Base-by-base conservation (phyloP, 78 protist genomes). In the Goniomonas avonlea region DNA sequence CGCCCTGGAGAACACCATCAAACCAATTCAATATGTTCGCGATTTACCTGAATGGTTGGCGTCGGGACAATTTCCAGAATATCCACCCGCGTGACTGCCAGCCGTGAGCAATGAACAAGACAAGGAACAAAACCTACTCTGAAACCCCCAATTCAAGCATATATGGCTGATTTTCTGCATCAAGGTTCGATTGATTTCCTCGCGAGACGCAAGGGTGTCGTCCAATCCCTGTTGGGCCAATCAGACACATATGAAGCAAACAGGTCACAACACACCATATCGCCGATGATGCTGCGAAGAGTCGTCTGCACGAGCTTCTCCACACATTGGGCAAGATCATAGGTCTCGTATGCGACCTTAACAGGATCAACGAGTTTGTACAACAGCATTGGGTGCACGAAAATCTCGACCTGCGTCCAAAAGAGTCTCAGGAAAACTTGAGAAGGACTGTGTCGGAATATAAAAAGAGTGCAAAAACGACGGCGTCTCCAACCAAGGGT, bases 171-270 rank as follows among this genome's bases (percentile, higher is more conserved):
- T 55, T 41, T 71, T 71, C 43, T 41, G 50, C 25, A 4, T 27
- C 20, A 71, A 1, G 37, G 2, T 29, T 27, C 20, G 8, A 41
- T 71, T 71, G 63, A 71, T 71, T 41, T 71, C 77, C 60, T 71
- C 77, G 35, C 77, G 48, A 21, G 56, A 40, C 35, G 77, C 77
- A 25, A 71, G 77, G 32, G 77, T 71, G 63, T 71, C 77, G 41
- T 71, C 77, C 41, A 71, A 56, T 23, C 77, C 77, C n/a, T n/a
- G n/a, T n/a, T n/a, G n/a, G n/a, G n/a, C n/a, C n/a, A n/a, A n/a
- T n/a, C n/a, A n/a, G n/a, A n/a, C n/a, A n/a, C n/a, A n/a, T n/a
- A n/a, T n/a, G n/a, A n/a, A n/a, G n/a, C n/a, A n/a, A n/a, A n/a
- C n/a, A n/a, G n/a, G n/a, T n/a, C n/a, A n/a, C n/a, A n/a, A n/a